Base-by-base conservation (phyloP, 192 early-diverging fungal species). In the Obelidium mucronatum region DNA sequence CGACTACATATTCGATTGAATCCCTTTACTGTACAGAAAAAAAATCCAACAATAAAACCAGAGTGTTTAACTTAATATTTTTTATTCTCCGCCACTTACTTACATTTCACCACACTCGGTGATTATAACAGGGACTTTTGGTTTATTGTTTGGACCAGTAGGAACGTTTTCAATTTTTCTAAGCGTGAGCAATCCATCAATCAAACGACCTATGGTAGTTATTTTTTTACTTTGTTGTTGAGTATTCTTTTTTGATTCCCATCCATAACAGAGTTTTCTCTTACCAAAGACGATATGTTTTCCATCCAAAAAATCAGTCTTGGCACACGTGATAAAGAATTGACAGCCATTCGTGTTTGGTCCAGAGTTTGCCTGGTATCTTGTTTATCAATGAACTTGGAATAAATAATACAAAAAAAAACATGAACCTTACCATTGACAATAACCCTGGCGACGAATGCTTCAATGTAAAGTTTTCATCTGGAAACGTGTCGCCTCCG, bases 161-260 rank as follows among this genome's bases (percentile, higher is more conserved):
- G 93, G 92, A 19, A 97, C 95, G 72, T 96, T 96, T 80, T 97
- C 95, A 70, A 97, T 95, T 82, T 96, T 96, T 40, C 95, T 84
- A n/a, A 97, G 76, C 0, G 93, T 95, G 74, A 97, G 81, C 24
- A 97, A 82, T 24, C 94, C 94, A 78, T 97, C 95, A 42, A 94
- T 83, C 3, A 97, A 80, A 26, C 90, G 86, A 24, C 95, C 94
- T 88, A 92, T 92, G 22, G 22, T 8, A 22, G 48, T 51, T 8
- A 51, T 13, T 51, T 22, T 13, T 8, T 51, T 51, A 22, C 48
- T 51, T 8, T 51, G n/a, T 51, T 51, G 48, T 51, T 51, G 22
- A 13, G 48, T 51, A n/a, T n/a, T n/a, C n/a, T n/a, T n/a, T n/a
- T n/a, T n/a, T n/a, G n/a, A n/a, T n/a, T n/a, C n/a, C n/a, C 92